Evolutionary conservation across 805 yeast genomes (phyloP).

Genomic region (Kodamaea hsintzibuensis): DNA sequence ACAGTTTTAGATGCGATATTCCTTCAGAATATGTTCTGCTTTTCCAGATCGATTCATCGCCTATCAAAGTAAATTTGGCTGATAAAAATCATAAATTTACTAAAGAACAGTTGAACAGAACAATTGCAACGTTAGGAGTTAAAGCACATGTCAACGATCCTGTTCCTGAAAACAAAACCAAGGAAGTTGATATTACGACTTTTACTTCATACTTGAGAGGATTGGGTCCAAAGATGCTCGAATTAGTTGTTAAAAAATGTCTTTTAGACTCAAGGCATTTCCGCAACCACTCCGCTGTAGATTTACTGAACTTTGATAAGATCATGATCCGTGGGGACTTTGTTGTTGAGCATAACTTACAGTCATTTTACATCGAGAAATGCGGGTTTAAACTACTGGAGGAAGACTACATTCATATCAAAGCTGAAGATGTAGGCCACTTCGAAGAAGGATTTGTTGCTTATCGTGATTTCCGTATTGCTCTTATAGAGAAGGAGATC

Average conservation of each 20-base stretch:
- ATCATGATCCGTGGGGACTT: constrained; percentile 40
- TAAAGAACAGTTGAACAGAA: constrained; percentile 19
- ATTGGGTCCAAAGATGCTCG: constrained; percentile 32
- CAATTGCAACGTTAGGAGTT: constrained; percentile 28
- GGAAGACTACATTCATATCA: constrained; percentile 18
- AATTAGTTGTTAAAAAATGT: constrained; percentile 20
- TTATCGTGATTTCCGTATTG: constrained; percentile 40
- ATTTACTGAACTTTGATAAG: constrained; percentile 8
- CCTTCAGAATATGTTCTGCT: constrained; percentile 20
- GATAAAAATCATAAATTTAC: constrained; percentile 19
- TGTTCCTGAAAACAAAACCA: neutral
- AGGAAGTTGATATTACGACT: constrained; percentile 46
- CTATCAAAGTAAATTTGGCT: constrained; percentile 18
- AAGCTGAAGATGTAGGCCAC: constrained; percentile 18
- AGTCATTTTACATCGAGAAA: constrained; percentile 41
- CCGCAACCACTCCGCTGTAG: constrained; percentile 3
- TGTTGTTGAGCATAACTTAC: constrained; percentile 51
- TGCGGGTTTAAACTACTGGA: constrained; percentile 38
- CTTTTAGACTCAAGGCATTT: constrained; percentile 14
- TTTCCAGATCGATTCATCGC: constrained; percentile 19
- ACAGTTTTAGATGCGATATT: constrained; percentile 26
- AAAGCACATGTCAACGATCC: constrained; percentile 6
- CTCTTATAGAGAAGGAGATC: constrained; percentile 31
- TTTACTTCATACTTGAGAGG: constrained; percentile 51
- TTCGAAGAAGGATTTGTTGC: constrained; percentile 44